A percentile compares a stretch with the other conserved stretches of the same genome.
Conservation (phyloP, 306 rosid genomes). For the Datisca glomerata region DNA sequence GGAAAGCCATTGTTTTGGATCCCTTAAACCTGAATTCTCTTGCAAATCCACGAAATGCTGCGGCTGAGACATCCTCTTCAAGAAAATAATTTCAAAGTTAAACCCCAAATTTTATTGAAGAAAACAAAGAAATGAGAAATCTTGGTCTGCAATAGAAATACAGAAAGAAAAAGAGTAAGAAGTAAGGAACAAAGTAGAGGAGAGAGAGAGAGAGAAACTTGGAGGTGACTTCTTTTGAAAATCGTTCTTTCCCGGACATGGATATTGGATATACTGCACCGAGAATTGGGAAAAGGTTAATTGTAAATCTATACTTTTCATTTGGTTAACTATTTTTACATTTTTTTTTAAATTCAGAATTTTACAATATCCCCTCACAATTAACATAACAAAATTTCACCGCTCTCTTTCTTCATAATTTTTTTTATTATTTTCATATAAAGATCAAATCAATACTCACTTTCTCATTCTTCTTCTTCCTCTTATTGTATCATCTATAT, state of each 20-base stretch:
- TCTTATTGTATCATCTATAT: too few species aligned
- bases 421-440: too few species aligned
- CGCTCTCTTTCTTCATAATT: too few species aligned
- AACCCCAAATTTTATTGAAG: not conserved
- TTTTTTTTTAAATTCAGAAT: too few species aligned
- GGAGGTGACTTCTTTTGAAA: constrained; percentile 23
- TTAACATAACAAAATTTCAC: too few species aligned
- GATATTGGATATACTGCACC: too few species aligned
- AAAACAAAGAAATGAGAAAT: constrained; percentile 1
- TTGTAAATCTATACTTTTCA: too few species aligned
- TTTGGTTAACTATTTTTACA: too few species aligned
- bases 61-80: constrained; percentile 35
- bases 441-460: too few species aligned
- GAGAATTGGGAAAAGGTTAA: too few species aligned
- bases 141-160: not conserved
- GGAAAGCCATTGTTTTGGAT: constrained; percentile 71
- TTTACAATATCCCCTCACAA: too few species aligned
- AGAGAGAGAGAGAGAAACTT: constrained; percentile 7
- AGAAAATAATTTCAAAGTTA: not conserved
- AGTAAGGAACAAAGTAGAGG: constrained; percentile 5
- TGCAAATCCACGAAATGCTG: constrained; percentile 59
- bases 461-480: too few species aligned
- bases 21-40: constrained; percentile 39
- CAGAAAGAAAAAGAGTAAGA: not conserved
- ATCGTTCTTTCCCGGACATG: constrained; percentile 7